Percentiles rank a stretch among this genome's conserved stretches.
Evolutionary conservation across 768 basidiomycete genomes (phyloP).

Genomic region (Cubamyces sp.): DNA sequence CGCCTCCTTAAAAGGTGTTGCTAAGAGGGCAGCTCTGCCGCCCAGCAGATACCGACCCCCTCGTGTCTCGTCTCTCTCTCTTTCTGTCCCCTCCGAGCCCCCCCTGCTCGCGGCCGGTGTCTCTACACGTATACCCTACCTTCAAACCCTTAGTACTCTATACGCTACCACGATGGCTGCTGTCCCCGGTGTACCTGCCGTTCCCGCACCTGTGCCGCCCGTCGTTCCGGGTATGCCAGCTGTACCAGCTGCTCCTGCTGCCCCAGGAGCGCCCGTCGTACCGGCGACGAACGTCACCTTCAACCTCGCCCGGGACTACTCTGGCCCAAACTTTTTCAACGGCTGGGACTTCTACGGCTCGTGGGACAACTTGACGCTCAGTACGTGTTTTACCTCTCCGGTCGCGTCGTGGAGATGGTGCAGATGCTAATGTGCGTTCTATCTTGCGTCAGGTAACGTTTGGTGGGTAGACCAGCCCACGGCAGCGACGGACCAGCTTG

Average conservation of each 20-base stretch:
- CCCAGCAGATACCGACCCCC: conserved; percentile 2
- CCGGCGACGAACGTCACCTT: conserved; percentile 7
- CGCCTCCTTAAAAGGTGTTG: conserved; percentile 1
- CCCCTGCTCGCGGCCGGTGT: neutral
- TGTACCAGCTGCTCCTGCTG: neutral
- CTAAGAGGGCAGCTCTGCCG: neutral
- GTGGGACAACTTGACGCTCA: conserved; percentile 45
- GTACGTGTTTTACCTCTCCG: conserved; percentile 26
- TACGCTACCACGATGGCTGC: neutral
- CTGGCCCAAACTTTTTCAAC: conserved; percentile 47
- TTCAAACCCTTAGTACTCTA: neutral
- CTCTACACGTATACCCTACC: neutral
- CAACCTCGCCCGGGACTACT: conserved; percentile 42
- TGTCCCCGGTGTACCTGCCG: neutral
- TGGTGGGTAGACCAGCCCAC: conserved; percentile 55
- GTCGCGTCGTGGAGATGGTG: neutral
- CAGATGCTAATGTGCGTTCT: neutral
- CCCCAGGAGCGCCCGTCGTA: neutral
- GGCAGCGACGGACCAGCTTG: conserved; percentile 53
- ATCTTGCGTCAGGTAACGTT: conserved; percentile 56
- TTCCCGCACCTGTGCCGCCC: neutral
- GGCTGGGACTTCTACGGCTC: conserved; percentile 48
- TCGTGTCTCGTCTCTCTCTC: neutral
- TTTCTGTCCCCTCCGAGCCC: neutral
- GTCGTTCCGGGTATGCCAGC: neutral